Percentiles rank a stretch among this genome's conserved stretches.
phyloP scores from a whole-genome alignment of 257 asterid genomes.

The Scutellaria galericulata region DNA sequence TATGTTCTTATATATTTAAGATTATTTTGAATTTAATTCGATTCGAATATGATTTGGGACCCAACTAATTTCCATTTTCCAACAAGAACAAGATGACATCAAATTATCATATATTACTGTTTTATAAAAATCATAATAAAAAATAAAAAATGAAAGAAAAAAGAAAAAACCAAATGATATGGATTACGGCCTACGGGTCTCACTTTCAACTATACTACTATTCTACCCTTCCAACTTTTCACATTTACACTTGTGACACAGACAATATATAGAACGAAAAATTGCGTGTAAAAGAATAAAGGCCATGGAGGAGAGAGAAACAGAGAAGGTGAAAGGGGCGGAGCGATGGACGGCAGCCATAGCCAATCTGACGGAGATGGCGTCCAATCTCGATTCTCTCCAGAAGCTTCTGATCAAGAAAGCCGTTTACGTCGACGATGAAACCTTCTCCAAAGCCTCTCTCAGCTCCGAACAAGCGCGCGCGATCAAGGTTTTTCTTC shows the following conservation, averaged over 20 bases:
- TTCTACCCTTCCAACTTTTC: not conserved
- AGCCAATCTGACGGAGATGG: conserved; percentile 76
- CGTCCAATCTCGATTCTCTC: conserved; percentile 79
- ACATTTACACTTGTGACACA: conserved; percentile 4
- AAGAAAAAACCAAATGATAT: too few species aligned
- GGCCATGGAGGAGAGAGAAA: conserved; percentile 55
- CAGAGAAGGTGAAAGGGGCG: conserved; percentile 62
- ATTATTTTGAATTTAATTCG: too few species aligned
- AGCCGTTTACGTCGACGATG: conserved; percentile 89
- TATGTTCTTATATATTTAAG: too few species aligned
- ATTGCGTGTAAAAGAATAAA: conserved; percentile 11
- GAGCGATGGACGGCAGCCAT: conserved; percentile 95
- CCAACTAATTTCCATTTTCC: too few species aligned
- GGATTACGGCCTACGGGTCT: too few species aligned
- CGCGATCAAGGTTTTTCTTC: conserved; percentile 68
- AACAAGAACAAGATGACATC: too few species aligned
- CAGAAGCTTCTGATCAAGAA: conserved; percentile 74
- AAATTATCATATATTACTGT: too few species aligned
- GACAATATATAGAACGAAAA: not conserved
- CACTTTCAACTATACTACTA: not conserved
- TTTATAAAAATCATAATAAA: too few species aligned
- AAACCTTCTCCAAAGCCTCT: conserved; percentile 85
- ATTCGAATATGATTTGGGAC: too few species aligned
- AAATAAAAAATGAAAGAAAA: too few species aligned
- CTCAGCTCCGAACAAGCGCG: conserved; percentile 90